Percentiles rank a stretch among this genome's conserved stretches.
phyloP scores from a whole-genome alignment of 495 filamentous ascomycete species.

The Podospora pseudopauciseta region DNA sequence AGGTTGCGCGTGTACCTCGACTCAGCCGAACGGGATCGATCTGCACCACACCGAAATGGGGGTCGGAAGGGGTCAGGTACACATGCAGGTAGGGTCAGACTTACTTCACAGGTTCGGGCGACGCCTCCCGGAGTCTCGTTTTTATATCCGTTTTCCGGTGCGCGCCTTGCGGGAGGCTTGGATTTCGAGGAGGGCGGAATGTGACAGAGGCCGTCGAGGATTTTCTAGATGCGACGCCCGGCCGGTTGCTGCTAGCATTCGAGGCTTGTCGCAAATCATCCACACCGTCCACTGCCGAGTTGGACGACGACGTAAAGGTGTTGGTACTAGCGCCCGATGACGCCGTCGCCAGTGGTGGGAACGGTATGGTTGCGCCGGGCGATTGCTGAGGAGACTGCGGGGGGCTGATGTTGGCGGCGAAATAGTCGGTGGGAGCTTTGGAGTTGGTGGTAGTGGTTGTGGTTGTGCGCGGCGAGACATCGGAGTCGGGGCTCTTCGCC shows the following conservation, averaged over 20 bases:
- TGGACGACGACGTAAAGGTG: conserved; percentile 23
- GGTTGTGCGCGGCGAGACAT: conserved; percentile 39
- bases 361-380: conserved; percentile 14
- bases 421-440: conserved; percentile 35
- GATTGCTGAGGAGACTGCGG: conserved; percentile 9
- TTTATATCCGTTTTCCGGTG: conserved; percentile 41
- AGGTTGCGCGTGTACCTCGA: conserved; percentile 10
- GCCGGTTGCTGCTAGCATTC: conserved; percentile 22
- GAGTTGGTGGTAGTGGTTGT: conserved; percentile 24
- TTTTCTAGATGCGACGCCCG: conserved; percentile 34
- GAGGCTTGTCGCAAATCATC: conserved; percentile 26
- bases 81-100: conserved; percentile 23
- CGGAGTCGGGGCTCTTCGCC: conserved; percentile 37
- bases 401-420: conserved; percentile 19
- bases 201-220: conserved; percentile 43
- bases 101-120: conserved; percentile 47
- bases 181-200: conserved; percentile 40
- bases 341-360: conserved; percentile 17
- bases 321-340: conserved; percentile 28
- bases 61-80: conserved; percentile 10
- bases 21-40: conserved; percentile 14
- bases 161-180: conserved; percentile 43
- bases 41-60: neutral
- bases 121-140: conserved; percentile 40
- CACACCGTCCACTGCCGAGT: conserved; percentile 17